A percentile compares a stretch with the other conserved stretches of the same genome.
Evolutionary conservation across 768 basidiomycete genomes (phyloP).

Genomic region (Trametes elegans): DNA sequence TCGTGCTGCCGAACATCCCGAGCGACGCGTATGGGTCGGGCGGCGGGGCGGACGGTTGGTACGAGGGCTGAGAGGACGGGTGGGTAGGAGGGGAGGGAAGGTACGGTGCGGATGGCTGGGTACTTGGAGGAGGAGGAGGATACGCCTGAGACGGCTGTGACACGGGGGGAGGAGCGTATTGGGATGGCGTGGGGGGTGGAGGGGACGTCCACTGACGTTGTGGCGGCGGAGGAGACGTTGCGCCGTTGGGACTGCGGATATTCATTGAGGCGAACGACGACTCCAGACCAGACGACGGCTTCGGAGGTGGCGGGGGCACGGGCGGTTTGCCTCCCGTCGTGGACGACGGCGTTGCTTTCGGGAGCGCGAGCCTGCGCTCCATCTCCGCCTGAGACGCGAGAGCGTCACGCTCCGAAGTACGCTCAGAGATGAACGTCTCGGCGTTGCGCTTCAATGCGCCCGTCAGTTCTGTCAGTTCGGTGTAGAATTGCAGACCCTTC

Average conservation of each 20-base stretch:
- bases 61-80: slow-evolving; percentile 15
- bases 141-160: slow-evolving; percentile 8
- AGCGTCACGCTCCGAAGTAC: slow-evolving; percentile 68
- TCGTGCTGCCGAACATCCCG: slow-evolving; percentile 20
- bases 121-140: slow-evolving; percentile 17
- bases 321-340: slow-evolving; percentile 48
- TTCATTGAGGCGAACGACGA: slow-evolving; percentile 58
- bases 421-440: slow-evolving; percentile 57
- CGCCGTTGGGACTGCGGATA: slow-evolving; percentile 33
- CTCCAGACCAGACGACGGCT: slow-evolving; percentile 38
- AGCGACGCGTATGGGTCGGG: slow-evolving; percentile 26
- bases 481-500: slow-evolving; percentile 89
- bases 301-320: slow-evolving; percentile 44
- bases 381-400: slow-evolving; percentile 70
- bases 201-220: slow-evolving; percentile 20
- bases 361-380: slow-evolving; percentile 55
- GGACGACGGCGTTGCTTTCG: slow-evolving; percentile 35
- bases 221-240: slow-evolving; percentile 29
- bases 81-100: slow-evolving; percentile 20
- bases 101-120: slow-evolving; percentile 15
- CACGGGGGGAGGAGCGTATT: slow-evolving; percentile 11
- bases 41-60: slow-evolving; percentile 20
- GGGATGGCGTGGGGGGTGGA: slow-evolving; percentile 23
- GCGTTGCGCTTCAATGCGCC: slow-evolving; percentile 56
- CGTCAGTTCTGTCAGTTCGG: slow-evolving; percentile 68